A percentile compares a stretch with the other conserved stretches of the same genome.
phyloP scores from a whole-genome alignment of 2,329 filamentous ascomycete species.

The Pseudocercospora fijiensis region DNA sequence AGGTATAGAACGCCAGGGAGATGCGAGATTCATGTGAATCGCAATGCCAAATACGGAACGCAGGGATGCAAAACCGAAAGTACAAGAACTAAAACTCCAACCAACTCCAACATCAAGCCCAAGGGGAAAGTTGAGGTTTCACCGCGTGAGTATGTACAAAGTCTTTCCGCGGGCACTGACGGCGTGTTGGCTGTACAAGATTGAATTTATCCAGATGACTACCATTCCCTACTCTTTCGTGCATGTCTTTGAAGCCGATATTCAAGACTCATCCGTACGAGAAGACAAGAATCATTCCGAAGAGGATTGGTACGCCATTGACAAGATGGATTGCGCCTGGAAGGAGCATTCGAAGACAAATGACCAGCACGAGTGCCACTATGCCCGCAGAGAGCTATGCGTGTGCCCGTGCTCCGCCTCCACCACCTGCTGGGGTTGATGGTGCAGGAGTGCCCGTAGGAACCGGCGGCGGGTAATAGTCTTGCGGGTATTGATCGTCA shows the following conservation, averaged over 20 bases:
- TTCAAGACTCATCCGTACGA: conserved; percentile 4
- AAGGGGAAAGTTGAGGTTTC: conserved; percentile 11
- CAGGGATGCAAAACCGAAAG: conserved; percentile 8
- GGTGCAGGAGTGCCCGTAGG: conserved; percentile 22
- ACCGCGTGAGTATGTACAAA: conserved; percentile 22
- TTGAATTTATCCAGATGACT: conserved; percentile 5
- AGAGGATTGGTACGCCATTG: not conserved
- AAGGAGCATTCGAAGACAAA: not conserved
- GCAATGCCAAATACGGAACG: conserved; percentile 20
- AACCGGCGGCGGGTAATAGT: conserved; percentile 31
- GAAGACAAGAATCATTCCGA: not conserved
- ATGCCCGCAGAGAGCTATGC: conserved; percentile 27
- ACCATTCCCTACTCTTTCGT: not conserved
- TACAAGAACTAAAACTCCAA: conserved; percentile 8
- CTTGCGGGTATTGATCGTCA: conserved; percentile 28
- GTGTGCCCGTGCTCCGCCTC: conserved; percentile 15
- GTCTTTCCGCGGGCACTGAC: conserved; percentile 18
- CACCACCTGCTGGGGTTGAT: conserved; percentile 12
- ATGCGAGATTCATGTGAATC: conserved; percentile 21
- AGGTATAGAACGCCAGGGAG: conserved; percentile 30
- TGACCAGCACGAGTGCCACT: conserved; percentile 16
- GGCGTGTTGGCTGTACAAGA: conserved; percentile 5
- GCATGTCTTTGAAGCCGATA: not conserved
- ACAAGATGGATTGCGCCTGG: not conserved
- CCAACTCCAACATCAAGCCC: conserved; percentile 15